Conservation (phyloP, 805 yeast genomes). For the Sungouiozyma ichnusensis region DNA sequence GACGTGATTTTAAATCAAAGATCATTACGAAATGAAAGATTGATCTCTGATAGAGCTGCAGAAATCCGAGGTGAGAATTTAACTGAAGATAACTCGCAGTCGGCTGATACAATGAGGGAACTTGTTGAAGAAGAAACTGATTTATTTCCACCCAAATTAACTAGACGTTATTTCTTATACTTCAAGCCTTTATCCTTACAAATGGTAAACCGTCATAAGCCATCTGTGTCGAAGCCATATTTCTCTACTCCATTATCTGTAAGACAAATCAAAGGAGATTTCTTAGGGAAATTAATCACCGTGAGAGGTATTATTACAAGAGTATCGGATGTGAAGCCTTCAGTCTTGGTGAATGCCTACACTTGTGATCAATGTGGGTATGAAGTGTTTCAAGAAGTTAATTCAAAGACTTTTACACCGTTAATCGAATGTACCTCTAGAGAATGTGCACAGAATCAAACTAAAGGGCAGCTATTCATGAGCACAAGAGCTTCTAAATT, state of each 20-base stretch:
- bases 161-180: slow-evolving; percentile 78
- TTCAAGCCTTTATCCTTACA: slow-evolving; percentile 63
- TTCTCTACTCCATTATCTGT: slow-evolving; percentile 63
- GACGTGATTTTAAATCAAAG: slow-evolving; percentile 92
- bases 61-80: slow-evolving; percentile 39
- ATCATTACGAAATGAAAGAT: slow-evolving; percentile 65
- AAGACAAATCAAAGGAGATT: slow-evolving; percentile 75
- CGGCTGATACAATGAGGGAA: slow-evolving; percentile 26
- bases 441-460: slow-evolving; percentile 66
- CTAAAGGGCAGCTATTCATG: slow-evolving; percentile 83
- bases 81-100: slow-evolving; percentile 18
- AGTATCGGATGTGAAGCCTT: slow-evolving; percentile 92
- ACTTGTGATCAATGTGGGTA: slow-evolving; percentile 96
- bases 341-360: slow-evolving; percentile 83
- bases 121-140: slow-evolving; percentile 34
- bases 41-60: slow-evolving; percentile 55
- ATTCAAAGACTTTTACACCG: slow-evolving; percentile 77
- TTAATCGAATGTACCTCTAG: slow-evolving; percentile 74
- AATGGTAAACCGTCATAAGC: slow-evolving; percentile 21
- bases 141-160: slow-evolving; percentile 74
- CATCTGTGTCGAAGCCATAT: slow-evolving; percentile 8
- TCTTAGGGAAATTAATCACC: slow-evolving; percentile 79
- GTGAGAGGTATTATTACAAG: slow-evolving; percentile 91
- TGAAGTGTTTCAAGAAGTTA: slow-evolving; percentile 93
- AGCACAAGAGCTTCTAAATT: slow-evolving; percentile 94